Conservation (phyloP, 176 grass and related monocot genomes). For the Secale cereale region DNA sequence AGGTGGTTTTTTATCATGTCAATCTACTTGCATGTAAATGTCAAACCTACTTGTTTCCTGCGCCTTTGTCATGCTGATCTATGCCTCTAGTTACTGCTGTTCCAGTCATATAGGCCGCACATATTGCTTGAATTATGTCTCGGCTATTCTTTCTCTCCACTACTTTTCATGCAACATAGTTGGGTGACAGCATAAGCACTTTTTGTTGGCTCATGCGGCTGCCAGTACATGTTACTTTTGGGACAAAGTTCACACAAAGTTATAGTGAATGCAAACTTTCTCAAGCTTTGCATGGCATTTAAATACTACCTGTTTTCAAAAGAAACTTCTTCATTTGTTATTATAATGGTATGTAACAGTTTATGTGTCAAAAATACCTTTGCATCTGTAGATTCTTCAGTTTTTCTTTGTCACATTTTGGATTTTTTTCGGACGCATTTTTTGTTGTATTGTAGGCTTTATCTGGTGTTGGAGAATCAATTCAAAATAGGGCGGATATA, state of each 20-base stretch:
- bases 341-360: no score
- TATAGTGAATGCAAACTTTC: not conserved
- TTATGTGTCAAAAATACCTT: not conserved
- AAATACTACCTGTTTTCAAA: not conserved
- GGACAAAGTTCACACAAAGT: not conserved
- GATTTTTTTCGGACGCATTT: slow-evolving; percentile 9
- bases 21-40: not conserved
- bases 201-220: not conserved
- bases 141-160: not conserved
- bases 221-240: not conserved
- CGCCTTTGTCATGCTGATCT: no score
- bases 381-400: not conserved
- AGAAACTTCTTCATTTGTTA: not conserved
- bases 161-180: not conserved
- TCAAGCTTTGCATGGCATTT: not conserved
- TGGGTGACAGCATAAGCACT: not conserved
- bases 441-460: no score
- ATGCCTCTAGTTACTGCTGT: not conserved
- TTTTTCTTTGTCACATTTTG: not conserved
- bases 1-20: not conserved
- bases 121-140: not conserved
- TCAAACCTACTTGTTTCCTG: slow-evolving; percentile 2
- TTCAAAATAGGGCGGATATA: no score
- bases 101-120: not conserved
- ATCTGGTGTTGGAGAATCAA: no score